A percentile compares a stretch with the other conserved stretches of the same genome.
phyloP scores from a whole-genome alignment of 306 rosid species.

The Boehmeria nivea region DNA sequence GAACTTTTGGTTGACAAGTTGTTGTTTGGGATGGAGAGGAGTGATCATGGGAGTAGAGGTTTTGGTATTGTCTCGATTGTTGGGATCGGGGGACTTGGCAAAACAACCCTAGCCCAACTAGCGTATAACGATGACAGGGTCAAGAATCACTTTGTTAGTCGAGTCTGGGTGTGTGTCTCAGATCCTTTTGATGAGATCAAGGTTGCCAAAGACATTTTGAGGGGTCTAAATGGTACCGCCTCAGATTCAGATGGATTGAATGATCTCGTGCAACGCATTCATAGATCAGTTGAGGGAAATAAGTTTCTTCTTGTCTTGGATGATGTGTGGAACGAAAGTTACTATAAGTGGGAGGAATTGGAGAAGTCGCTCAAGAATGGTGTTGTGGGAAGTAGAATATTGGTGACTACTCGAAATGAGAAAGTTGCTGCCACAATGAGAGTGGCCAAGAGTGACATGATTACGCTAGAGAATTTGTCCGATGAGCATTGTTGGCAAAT shows the following conservation, averaged over 20 bases:
- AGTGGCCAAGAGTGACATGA: neutral
- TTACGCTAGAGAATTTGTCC: neutral
- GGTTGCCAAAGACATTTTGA: slow-evolving; percentile 7
- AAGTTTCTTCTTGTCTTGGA: slow-evolving; percentile 11
- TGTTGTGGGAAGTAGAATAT: neutral
- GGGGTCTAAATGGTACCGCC: neutral
- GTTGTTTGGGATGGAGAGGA: neutral
- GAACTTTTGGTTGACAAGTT: neutral
- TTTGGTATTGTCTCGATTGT: slow-evolving; percentile 9
- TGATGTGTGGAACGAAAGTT: slow-evolving; percentile 6
- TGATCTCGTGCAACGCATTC: neutral
- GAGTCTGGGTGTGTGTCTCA: slow-evolving; percentile 20
- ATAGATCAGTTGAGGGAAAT: neutral
- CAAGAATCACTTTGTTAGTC: neutral
- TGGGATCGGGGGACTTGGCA: slow-evolving; percentile 28
- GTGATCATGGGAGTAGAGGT: neutral
- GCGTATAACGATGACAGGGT: slow-evolving; percentile 8
- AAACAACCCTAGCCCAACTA: slow-evolving; percentile 17
- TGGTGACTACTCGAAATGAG: slow-evolving; percentile 13
- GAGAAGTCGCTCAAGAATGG: neutral
- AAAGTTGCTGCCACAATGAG: slow-evolving; percentile 9
- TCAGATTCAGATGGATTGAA: neutral
- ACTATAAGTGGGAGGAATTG: neutral
- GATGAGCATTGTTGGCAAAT: slow-evolving; percentile 1
- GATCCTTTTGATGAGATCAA: slow-evolving; percentile 14